Evolutionary conservation across 805 yeast genomes (phyloP), one percentile per base, ranked within the genome.

Genomic region (Candida odintsovae): DNA sequence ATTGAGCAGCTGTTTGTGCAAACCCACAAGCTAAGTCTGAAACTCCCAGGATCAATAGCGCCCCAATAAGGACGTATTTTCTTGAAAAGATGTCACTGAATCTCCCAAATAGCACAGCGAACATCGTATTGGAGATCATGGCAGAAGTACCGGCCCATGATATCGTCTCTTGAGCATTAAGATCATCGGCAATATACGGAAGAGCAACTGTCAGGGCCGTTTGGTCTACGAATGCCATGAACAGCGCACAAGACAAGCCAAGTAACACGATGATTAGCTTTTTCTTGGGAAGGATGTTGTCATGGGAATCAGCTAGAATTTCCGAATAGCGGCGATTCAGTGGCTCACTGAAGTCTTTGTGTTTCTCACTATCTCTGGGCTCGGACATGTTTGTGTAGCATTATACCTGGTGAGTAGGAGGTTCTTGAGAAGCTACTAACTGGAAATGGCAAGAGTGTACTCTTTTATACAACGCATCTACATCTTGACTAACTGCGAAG

Each of bases 71-170:
- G 9, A 76, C 67, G 40, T 55, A 53, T 49, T 77, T 78, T 40
- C 83, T 58, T 10, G 79, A 79, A 53, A 77, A 77, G 13, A 79
- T 77, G 55, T 78, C 83, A 3, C 79, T 68, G 15, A 78, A 56
- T 40, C 83, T 64, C 1, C 83, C 83, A 44, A 73, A 71, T 16
- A 77, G 56, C 6, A 77, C 75, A 58, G 74, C 80, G 50, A 77
- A 76, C 6, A 70, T 72, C 10, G 78, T 69, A 44, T 73, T 76
- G 8, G 80, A 76, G 45, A 78, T 70, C 23, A 77, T 59, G 6
- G 72, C 58, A 3, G 82, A 70, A 0, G 83, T 76, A 37, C 81
- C 82, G 0, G 80, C 82, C 84, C 84, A 78, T 41, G 77, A 70
- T 39, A 78, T 75, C 1, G 80, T 70, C 18, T 63, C 63, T 38